These are phyloP conservation scores for Chrysoporthe deuterocubensis DNA, from an alignment of 2,329 filamentous ascomycete species.

Conservation along the genomic window DNA sequence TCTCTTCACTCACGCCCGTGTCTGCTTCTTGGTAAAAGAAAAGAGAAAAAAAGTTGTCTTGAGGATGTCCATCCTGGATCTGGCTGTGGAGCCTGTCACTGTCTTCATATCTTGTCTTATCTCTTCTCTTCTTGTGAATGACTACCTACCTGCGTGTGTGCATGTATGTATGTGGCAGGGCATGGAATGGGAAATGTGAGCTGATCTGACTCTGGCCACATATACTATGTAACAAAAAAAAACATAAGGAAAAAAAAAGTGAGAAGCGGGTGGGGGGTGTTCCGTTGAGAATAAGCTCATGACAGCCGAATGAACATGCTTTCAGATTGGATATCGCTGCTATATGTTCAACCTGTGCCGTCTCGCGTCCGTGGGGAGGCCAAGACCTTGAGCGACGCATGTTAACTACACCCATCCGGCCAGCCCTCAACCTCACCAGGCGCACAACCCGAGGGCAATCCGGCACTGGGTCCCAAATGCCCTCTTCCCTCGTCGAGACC, in stretches of 20 bases:
- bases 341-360: too few relatives aligned
- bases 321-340: too few relatives aligned
- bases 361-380: too few relatives aligned
- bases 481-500: too few relatives aligned
- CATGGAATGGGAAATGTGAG: background rate
- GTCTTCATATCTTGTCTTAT: background rate
- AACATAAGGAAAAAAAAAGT: background rate
- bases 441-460: too few relatives aligned
- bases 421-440: too few relatives aligned
- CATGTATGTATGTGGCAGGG: background rate
- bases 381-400: too few relatives aligned
- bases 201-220: background rate
- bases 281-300: background rate
- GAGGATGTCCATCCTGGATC: background rate
- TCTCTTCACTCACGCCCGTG: background rate
- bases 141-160: background rate
- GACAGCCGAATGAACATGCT: background rate
- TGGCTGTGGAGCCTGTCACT: background rate
- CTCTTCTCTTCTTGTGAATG: background rate
- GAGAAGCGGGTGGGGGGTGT: background rate
- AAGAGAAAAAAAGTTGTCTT: background rate
- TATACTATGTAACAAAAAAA: background rate
- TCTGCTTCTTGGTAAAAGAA: constrained; percentile 5
- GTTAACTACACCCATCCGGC: too few relatives aligned
- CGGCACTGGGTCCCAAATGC: too few relatives aligned